Evolutionary conservation across 2,329 filamentous ascomycete genomes (phyloP).

Genomic region (Curvularia sp.): DNA sequence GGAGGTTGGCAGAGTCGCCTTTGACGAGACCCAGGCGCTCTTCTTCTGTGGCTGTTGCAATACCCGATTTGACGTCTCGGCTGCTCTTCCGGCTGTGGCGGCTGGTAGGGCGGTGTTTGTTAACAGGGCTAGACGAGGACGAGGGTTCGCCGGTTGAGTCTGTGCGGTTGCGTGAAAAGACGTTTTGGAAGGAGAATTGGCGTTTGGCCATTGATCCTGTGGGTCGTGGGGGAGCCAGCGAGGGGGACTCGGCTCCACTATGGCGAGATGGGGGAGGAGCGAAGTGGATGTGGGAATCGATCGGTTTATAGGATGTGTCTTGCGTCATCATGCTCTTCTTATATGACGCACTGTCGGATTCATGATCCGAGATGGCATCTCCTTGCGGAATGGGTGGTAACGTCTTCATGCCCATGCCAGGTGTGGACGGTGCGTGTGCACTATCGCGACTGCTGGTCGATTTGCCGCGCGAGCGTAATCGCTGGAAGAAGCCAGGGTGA

Average conservation of each 20-base stretch:
- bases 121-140: slow-evolving; percentile 8
- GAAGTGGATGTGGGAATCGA: slow-evolving; percentile 59
- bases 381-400: slow-evolving; percentile 32
- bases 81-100: slow-evolving; percentile 45
- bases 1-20: slow-evolving; percentile 62
- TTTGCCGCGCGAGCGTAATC: slow-evolving; percentile 46
- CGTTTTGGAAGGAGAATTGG: slow-evolving; percentile 91
- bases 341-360: slow-evolving; percentile 57
- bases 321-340: slow-evolving; percentile 52
- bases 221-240: slow-evolving; percentile 61
- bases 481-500: slow-evolving; percentile 59
- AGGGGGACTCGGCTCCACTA: slow-evolving; percentile 51
- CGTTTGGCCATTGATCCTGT: slow-evolving; percentile 68
- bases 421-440: slow-evolving; percentile 20
- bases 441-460: slow-evolving; percentile 39
- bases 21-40: slow-evolving; percentile 84
- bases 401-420: slow-evolving; percentile 32
- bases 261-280: slow-evolving; percentile 42
- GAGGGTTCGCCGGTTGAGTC: slow-evolving; percentile 37
- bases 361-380: slow-evolving; percentile 35
- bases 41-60: slow-evolving; percentile 73
- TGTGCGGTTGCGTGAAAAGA: slow-evolving; percentile 67
- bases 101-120: slow-evolving; percentile 33
- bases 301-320: slow-evolving; percentile 51
- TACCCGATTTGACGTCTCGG: slow-evolving; percentile 49